Base-by-base conservation (phyloP, 768 basidiomycete species). In the Mycena albidolilacea region DNA sequence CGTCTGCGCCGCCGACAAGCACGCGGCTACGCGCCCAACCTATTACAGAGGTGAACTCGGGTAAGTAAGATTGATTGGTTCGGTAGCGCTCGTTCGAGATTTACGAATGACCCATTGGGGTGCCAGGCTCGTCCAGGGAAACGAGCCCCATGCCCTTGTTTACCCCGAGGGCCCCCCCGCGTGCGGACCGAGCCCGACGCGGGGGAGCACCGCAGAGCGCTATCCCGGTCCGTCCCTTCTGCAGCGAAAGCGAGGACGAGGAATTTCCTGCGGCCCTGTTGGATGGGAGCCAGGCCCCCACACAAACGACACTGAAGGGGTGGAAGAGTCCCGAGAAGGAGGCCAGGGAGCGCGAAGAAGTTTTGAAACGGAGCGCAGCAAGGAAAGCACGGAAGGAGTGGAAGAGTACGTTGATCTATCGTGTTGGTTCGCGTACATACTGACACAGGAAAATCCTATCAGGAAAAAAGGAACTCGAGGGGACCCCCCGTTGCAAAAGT, bases 371-470 rank as follows among this genome's bases (percentile, higher is more conserved):
- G 19, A 7, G 19, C 48, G 15, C 19, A 50, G 48, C 14, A n/a
- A 3, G 14, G 14, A 50, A 50, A 50, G 19, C 17, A 7, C 48
- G 48, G 1, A 41, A 10, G 38, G 48, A 50, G 35, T 7, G 48
- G 35, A 23, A 17, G n/a, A 64, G 63, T 64, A 64, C 37, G 61
- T 63, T 44, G 35, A 7, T 60, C 39, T 14, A n/a, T 30, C 19
- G 6, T 50, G n/a, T 63, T 35, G 8, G 21, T 38, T 52, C 30
- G 30, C 30, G 30, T 30, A 7, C 37, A 5, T 48, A 1, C 41
- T 63, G 19, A 63, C 37, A 14, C 3, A 30, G 30, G 3, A 7
- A 52, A 21, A n/a, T 37, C 5, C 1, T 41, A 60, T n/a, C 43
- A 61, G 41, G 14, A 43, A 41, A 11, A 23, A 8, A 14, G 43